phyloP scores from a whole-genome alignment of 352 stramenopile genomes.

The Chrysophaeum taylorii region DNA sequence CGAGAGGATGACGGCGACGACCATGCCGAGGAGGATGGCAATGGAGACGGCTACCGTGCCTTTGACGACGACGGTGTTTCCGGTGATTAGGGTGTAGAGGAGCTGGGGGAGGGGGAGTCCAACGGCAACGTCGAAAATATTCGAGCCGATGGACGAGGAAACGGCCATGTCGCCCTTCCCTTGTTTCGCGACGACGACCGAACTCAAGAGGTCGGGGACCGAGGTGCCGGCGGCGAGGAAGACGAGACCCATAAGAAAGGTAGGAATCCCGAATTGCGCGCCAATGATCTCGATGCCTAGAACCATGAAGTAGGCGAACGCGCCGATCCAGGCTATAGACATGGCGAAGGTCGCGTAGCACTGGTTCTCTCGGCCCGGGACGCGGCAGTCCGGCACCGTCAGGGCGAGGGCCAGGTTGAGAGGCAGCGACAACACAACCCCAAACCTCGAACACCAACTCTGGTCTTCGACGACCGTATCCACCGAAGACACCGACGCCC shows the following conservation, averaged over 20 bases:
- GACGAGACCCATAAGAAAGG: constrained; percentile 32
- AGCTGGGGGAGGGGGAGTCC: constrained; percentile 55
- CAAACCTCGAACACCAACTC: too few species aligned
- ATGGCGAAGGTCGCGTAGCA: constrained; percentile 50
- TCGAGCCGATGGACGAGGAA: constrained; percentile 30
- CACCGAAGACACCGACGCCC: too few species aligned
- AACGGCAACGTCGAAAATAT: constrained; percentile 60
- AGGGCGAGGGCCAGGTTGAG: constrained; percentile 18
- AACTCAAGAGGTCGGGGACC: constrained; percentile 32
- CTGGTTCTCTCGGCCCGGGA: constrained; percentile 27
- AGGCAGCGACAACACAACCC: constrained; percentile 11
- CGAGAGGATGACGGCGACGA: constrained; percentile 29
- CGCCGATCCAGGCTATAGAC: constrained; percentile 57
- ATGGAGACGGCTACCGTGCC: constrained; percentile 24
- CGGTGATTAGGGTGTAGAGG: constrained; percentile 36
- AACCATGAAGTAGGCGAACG: constrained; percentile 57
- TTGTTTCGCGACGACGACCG: constrained; percentile 32
- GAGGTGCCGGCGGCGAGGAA: constrained; percentile 34
- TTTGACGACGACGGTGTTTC: constrained; percentile 13
- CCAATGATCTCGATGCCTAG: constrained; percentile 28
- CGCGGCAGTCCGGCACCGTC: constrained; percentile 24
- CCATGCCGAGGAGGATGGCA: constrained; percentile 26
- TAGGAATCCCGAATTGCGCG: constrained; percentile 22
- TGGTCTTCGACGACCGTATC: not conserved
- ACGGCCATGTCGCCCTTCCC: constrained; percentile 40